phyloP scores from a whole-genome alignment of 768 basidiomycete species.

The Glaciozyma martinii region DNA sequence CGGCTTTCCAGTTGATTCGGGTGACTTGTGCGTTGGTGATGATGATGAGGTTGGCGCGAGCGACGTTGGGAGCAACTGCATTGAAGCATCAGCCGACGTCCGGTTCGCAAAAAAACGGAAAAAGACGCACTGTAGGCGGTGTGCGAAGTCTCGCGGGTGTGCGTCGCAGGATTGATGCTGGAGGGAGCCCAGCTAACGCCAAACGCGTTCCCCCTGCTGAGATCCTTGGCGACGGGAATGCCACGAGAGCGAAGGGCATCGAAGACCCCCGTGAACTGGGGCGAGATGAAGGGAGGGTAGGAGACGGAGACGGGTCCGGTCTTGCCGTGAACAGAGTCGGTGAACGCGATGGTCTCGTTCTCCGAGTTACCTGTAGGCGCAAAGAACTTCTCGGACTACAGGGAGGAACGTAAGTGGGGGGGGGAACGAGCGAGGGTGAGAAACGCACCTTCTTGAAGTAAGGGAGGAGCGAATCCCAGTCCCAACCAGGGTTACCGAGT shows the following conservation, averaged over 20 bases:
- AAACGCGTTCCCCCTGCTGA: background rate
- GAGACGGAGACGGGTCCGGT: background rate
- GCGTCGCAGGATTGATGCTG: conserved; percentile 6
- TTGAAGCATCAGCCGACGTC: too few species aligned
- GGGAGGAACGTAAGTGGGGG: too few species aligned
- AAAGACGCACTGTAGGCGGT: conserved; percentile 21
- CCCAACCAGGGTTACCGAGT: conserved; percentile 14
- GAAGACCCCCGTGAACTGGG: conserved; percentile 7
- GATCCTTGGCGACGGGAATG: conserved; percentile 7
- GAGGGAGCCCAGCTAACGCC: conserved; percentile 10
- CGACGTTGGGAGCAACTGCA: background rate
- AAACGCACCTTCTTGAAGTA: conserved; percentile 9
- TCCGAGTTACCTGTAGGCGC: background rate
- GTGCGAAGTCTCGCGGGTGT: conserved; percentile 7
- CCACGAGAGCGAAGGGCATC: background rate
- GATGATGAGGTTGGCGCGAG: conserved; percentile 38
- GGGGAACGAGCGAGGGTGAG: background rate
- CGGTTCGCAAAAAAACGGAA: background rate
- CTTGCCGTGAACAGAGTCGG: background rate
- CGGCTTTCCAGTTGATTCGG: conserved; percentile 2
- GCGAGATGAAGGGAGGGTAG: background rate
- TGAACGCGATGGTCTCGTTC: background rate
- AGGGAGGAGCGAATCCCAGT: conserved; percentile 8
- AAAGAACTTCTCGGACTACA: conserved; percentile 5
- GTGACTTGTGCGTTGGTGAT: conserved; percentile 43